Evolutionary conservation across 306 rosid genomes (phyloP), one percentile per base, ranked within the genome.

Genomic region (Argentina anserina): DNA sequence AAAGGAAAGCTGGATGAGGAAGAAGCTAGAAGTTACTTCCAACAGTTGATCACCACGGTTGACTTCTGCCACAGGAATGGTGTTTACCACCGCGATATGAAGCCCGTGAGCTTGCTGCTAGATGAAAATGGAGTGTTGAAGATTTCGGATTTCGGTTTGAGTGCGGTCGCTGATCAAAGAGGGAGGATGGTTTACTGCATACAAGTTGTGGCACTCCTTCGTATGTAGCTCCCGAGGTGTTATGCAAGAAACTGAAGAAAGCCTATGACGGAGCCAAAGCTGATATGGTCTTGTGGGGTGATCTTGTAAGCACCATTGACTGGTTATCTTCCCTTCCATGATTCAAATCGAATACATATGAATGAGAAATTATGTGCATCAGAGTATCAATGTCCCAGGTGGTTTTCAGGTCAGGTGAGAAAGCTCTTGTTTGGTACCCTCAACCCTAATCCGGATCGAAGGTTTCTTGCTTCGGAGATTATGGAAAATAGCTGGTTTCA

Each of bases 201-300:
- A 87, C 87, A 42, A 64, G 80, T 37, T 87, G 92, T 40, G 92
- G 92, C 43, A 85, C 92, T 13, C 86, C 87, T 20, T 75, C 86
- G 10, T 87, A 87, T 79, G 84, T 79, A 47, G 89, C 92, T 64
- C 89, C 92, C 42, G 92, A 84, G 70, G 78, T 87, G 18, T 73
- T 84, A 62, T 46, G 63, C 42, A 78, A 82, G 56, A n/a, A n/a
- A n/a, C n/a, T n/a, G n/a, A n/a, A n/a, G n/a, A 82, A 62, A 58
- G 89, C 87, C 11, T 87, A 87, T 67, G 91, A 87, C 76, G 89
- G 91, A 33, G 82, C 81, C 4, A 87, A 80, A 78, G 89, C 87
- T 17, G 91, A 87, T 85, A 52, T 87, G 89, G 92, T 87, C 89
- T 20, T 85, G 86, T 74, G 92, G 89, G 7, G 87, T 87, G 39